Percentiles rank a stretch among this genome's conserved stretches.
Conservation (phyloP, 2,329 filamentous ascomycete species). For the Zasmidium angulare region DNA sequence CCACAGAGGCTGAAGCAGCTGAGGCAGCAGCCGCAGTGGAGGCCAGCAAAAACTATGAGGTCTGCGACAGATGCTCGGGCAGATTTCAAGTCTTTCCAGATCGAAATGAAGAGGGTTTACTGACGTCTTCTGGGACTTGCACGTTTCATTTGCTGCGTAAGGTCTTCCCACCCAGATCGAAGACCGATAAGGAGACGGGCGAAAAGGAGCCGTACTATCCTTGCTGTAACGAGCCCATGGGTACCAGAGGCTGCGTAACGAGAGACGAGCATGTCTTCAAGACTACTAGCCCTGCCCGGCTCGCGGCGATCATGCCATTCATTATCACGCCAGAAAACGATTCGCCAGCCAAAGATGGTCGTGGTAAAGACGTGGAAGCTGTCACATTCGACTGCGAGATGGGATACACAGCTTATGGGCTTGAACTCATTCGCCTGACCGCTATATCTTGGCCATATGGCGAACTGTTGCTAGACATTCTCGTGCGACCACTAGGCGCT, state of each 20-base stretch:
- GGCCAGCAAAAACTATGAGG: slow-evolving; percentile 74
- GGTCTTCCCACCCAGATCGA: slow-evolving; percentile 58
- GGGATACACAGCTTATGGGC: slow-evolving; percentile 85
- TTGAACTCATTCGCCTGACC: slow-evolving; percentile 88
- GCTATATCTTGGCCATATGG: slow-evolving; percentile 83
- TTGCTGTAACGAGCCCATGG: slow-evolving; percentile 76
- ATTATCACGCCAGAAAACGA: slow-evolving; percentile 70
- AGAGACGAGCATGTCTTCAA: slow-evolving; percentile 83
- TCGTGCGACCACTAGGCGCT: slow-evolving; percentile 80
- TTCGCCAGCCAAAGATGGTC: slow-evolving; percentile 42
- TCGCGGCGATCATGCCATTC: slow-evolving; percentile 80
- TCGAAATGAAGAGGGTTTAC: slow-evolving; percentile 72
- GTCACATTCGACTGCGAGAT: slow-evolving; percentile 96
- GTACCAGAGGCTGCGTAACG: slow-evolving; percentile 74
- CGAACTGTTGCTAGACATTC: slow-evolving; percentile 72
- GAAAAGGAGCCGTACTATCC: slow-evolving; percentile 64
- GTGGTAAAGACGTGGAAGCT: slow-evolving; percentile 48
- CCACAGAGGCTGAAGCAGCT: slow-evolving; percentile 65
- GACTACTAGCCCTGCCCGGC: slow-evolving; percentile 68
- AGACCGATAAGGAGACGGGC: slow-evolving; percentile 54
- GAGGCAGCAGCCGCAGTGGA: slow-evolving; percentile 65
- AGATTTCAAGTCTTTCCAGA: slow-evolving; percentile 93
- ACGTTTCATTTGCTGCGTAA: slow-evolving; percentile 76
- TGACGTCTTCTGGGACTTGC: slow-evolving; percentile 76
- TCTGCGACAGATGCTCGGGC: slow-evolving; percentile 80